Evolutionary conservation across 1,284 basidiomycete genomes (phyloP).

Genomic region (Irpex lacteus): DNA sequence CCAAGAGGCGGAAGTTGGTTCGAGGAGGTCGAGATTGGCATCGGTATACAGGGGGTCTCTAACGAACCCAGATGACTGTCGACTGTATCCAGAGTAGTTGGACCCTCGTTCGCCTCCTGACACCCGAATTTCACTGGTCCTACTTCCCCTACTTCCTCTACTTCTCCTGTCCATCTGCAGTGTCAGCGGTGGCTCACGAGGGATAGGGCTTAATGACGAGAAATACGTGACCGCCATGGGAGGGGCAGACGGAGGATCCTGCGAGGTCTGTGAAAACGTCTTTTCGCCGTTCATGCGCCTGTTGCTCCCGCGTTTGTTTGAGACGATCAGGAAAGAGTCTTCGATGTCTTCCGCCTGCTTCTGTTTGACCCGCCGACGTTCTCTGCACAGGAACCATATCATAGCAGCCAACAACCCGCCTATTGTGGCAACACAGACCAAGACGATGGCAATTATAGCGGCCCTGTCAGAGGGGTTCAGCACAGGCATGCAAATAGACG

Average conservation of each 20-base stretch:
- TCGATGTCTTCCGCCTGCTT: conserved; percentile 5
- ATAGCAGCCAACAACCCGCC: conserved; percentile 38
- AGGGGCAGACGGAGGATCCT: background rate
- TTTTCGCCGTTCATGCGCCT: background rate
- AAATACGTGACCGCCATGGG: background rate
- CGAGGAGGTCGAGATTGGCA: conserved; percentile 11
- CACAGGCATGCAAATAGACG: background rate
- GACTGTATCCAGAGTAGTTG: background rate
- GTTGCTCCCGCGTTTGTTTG: background rate
- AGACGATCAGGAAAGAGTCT: conserved; percentile 2
- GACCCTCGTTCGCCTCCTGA: background rate
- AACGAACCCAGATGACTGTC: background rate
- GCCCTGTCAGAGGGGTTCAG: conserved; percentile 24
- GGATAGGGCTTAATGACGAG: background rate
- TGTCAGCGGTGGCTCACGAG: background rate
- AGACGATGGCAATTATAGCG: conserved; percentile 42
- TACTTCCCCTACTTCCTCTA: background rate
- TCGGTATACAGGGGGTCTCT: conserved; percentile 20
- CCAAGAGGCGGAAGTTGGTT: conserved; percentile 8
- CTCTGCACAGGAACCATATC: conserved; percentile 40
- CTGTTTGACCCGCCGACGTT: conserved; percentile 31
- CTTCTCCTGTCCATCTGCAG: background rate
- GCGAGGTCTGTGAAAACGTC: background rate
- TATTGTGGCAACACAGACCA: conserved; percentile 38
- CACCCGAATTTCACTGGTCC: background rate